Percentiles rank a stretch among this genome's conserved stretches.
phyloP scores from a whole-genome alignment of 805 yeast genomes.

The Schwanniomyces occidentalis region DNA sequence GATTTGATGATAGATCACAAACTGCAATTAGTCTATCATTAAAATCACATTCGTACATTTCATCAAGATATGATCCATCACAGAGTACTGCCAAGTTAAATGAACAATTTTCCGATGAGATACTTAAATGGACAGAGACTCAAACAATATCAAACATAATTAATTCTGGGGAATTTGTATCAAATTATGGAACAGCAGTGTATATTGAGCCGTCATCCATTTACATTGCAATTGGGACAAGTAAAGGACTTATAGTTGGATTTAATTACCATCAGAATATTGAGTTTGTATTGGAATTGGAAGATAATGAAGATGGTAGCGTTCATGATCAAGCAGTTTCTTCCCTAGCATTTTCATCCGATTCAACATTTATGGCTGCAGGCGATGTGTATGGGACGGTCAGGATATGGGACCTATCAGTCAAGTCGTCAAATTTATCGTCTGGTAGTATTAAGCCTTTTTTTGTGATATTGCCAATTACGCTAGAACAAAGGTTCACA shows the following conservation, averaged over 20 bases:
- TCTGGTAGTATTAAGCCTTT: conserved; percentile 55
- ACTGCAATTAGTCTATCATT: conserved; percentile 27
- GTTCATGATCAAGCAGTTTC: conserved; percentile 36
- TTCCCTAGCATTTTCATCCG: conserved; percentile 59
- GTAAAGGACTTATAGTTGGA: conserved; percentile 60
- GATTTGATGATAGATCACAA: conserved; percentile 41
- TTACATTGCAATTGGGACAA: conserved; percentile 66
- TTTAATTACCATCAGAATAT: conserved; percentile 70
- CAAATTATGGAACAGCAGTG: conserved; percentile 22
- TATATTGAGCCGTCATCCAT: conserved; percentile 26
- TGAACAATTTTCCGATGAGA: neutral
- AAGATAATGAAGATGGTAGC: conserved; percentile 36
- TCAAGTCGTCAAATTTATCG: conserved; percentile 37
- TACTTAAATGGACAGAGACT: conserved; percentile 26
- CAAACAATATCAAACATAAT: conserved; percentile 17
- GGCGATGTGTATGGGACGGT: conserved; percentile 70
- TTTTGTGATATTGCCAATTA: conserved; percentile 31
- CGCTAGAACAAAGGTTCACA: conserved; percentile 23
- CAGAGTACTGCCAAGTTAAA: neutral
- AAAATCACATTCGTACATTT: conserved; percentile 9
- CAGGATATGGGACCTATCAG: conserved; percentile 60
- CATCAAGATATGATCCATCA: neutral
- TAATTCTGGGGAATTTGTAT: conserved; percentile 21
- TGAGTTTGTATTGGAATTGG: conserved; percentile 39
- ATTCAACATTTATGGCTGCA: conserved; percentile 66